Evolutionary conservation across 441 rosid genomes (phyloP), one percentile per base, ranked within the genome.

Genomic region (Eugenia klotzschiana): DNA sequence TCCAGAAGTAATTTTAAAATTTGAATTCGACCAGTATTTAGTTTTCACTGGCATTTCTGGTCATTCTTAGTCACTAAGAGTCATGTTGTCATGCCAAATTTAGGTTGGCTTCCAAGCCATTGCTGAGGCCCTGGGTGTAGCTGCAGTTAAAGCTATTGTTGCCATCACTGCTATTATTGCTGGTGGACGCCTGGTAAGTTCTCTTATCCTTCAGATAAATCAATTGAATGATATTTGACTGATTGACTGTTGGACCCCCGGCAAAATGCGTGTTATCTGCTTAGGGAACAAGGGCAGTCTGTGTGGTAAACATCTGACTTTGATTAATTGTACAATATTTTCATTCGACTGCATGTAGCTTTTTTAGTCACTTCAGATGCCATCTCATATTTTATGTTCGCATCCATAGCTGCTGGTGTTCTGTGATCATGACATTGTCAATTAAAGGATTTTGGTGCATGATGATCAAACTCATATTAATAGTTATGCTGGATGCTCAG

Each of bases 91-190:
- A 72, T 50, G 81, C 91, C 82, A 55, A 74, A 91, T 89, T 83
- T 93, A 95, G 98, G 89, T 97, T 90, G 99, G 98, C 82, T 92
- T 95, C 89, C 93, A 94, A 90, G 98, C 99, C 83, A 97, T 97
- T 87, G 98, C 96, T 79, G 99, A 97, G 89, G 99, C 99, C 87
- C 98, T 97, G 87, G 99, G 99, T 84, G 74, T 94, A 80, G 99
- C 99, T 85, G 98, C 94, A 87, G 98, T 97, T 82, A 97, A 94
- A 90, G 98, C 98, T n/a, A 92, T 93, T 23, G 93, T 94, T 91
- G 99, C 99, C 87, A 94, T 97, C 85, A 87, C 98, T 86, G 98
- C 95, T 82, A 97, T 97, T 85, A 94, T 97, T 90, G 98, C 98
- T 81, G 98, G 99, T 82, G 99, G 99, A 88, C 95, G 98, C 87